Conservation (phyloP, 2,329 filamentous ascomycete genomes). For the Penicillium sp. region DNA sequence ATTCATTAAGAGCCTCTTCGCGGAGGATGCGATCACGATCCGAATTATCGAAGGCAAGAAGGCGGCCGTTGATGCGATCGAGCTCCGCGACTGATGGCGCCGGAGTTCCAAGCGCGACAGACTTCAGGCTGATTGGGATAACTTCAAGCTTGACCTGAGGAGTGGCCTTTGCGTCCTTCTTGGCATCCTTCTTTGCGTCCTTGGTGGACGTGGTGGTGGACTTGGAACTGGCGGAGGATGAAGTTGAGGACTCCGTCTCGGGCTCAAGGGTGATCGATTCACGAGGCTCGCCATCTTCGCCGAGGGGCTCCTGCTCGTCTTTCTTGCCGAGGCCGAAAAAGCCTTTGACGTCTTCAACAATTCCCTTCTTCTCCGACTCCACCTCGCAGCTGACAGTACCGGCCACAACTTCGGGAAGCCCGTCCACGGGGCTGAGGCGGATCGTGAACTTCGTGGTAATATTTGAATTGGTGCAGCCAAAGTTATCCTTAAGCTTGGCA, state of each 20-base stretch:
- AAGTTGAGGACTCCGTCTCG: conserved; percentile 49
- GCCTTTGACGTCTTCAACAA: conserved; percentile 94
- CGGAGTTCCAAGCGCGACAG: conserved; percentile 46
- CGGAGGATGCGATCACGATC: conserved; percentile 73
- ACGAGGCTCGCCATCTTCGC: conserved; percentile 58
- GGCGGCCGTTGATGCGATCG: conserved; percentile 64
- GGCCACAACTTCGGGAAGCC: conserved; percentile 74
- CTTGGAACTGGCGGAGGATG: conserved; percentile 46
- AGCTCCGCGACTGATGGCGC: conserved; percentile 38
- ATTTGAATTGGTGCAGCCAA: conserved; percentile 72
- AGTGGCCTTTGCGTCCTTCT: conserved; percentile 31
- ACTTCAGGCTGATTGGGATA: conserved; percentile 54
- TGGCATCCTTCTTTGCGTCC: conserved; percentile 36
- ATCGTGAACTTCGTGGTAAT: conserved; percentile 78
- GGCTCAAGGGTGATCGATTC: conserved; percentile 49
- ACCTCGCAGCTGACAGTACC: conserved; percentile 84
- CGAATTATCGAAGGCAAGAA: conserved; percentile 81
- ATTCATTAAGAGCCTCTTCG: conserved; percentile 84
- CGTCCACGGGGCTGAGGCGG: conserved; percentile 69
- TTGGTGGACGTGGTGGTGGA: conserved; percentile 52
- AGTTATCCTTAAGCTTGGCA: conserved; percentile 72
- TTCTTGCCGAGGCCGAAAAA: conserved; percentile 95
- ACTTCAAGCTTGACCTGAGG: conserved; percentile 51
- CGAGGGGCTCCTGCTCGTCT: conserved; percentile 71
- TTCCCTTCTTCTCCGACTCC: conserved; percentile 72